Conservation (phyloP, 23 red algal genomes). For the Gracilaria caudata region DNA sequence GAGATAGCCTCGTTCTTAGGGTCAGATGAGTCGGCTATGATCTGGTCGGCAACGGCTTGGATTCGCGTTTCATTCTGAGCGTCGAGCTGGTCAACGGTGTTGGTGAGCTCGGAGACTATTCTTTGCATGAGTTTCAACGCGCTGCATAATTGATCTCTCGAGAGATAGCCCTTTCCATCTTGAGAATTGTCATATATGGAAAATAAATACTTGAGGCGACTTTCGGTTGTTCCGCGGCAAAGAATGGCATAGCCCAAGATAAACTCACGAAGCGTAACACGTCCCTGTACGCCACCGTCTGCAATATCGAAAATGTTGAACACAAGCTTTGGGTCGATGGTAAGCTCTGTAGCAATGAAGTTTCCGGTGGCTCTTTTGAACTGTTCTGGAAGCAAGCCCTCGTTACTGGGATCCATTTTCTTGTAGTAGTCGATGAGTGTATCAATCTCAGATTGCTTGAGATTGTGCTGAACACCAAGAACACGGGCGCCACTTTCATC, state of each 20-base stretch:
- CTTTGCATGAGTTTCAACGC: slow-evolving; percentile 60
- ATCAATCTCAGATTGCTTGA: slow-evolving; percentile 48
- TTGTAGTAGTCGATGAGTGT: slow-evolving; percentile 60
- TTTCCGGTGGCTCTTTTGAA: slow-evolving; percentile 54
- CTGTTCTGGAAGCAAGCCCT: slow-evolving; percentile 61
- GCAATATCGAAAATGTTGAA: slow-evolving; percentile 77
- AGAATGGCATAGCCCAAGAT: slow-evolving; percentile 83
- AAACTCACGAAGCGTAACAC: slow-evolving; percentile 79
- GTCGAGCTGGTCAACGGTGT: slow-evolving; percentile 34
- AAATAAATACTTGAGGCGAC: slow-evolving; percentile 78
- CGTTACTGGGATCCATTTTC: slow-evolving; percentile 47
- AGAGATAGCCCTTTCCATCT: slow-evolving; percentile 38
- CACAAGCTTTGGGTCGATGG: slow-evolving; percentile 58
- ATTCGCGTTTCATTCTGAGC: slow-evolving; percentile 43
- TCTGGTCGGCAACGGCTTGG: slow-evolving; percentile 39
- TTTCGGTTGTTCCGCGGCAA: slow-evolving; percentile 68
- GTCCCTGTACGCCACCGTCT: slow-evolving; percentile 29
- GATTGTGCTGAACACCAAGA: slow-evolving; percentile 55
- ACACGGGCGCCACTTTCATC: slow-evolving; percentile 44
- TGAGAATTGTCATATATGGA: slow-evolving; percentile 57
- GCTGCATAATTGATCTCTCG: slow-evolving; percentile 53
- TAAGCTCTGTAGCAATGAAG: slow-evolving; percentile 57
- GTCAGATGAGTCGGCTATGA: slow-evolving; percentile 53
- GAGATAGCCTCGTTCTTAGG: slow-evolving; percentile 47
- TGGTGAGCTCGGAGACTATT: slow-evolving; percentile 54